Conservation (phyloP, 2,329 filamentous ascomycete species). For the Fusarium sp. region DNA sequence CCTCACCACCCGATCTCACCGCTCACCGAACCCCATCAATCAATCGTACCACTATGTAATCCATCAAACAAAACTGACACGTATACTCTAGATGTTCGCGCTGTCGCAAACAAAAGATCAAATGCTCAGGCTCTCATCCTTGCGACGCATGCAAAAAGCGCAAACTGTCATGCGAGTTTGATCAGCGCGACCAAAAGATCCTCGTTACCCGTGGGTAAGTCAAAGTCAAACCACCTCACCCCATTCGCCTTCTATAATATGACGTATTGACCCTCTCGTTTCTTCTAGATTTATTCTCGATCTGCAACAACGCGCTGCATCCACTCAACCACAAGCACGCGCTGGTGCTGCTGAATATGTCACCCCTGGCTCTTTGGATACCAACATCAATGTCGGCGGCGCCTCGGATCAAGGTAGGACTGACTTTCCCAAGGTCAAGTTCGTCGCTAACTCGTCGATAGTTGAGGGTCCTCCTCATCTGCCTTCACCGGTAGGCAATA, state of each 20-base stretch:
- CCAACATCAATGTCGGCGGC: slow-evolving; percentile 36
- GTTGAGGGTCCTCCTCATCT: slow-evolving; percentile 21
- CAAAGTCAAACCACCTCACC: background rate
- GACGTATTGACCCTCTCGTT: slow-evolving; percentile 1
- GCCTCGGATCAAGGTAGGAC: slow-evolving; percentile 35
- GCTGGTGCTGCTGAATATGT: slow-evolving; percentile 37
- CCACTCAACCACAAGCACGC: slow-evolving; percentile 22
- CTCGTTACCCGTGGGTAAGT: slow-evolving; percentile 62
- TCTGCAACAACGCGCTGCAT: slow-evolving; percentile 50
- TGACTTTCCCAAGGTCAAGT: fast-evolving
- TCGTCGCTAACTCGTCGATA: background rate
- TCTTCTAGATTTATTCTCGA: slow-evolving; percentile 54
- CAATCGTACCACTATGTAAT: background rate
- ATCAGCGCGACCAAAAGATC: slow-evolving; percentile 63
- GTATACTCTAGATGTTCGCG: slow-evolving; percentile 41
- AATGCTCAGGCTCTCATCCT: slow-evolving; percentile 53
- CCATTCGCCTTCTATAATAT: slow-evolving; percentile 10
- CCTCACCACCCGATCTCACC: background rate
- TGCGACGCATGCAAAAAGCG: slow-evolving; percentile 54
- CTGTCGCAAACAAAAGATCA: slow-evolving; percentile 55
- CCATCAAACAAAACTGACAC: background rate
- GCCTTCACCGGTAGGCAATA: slow-evolving; percentile 22
- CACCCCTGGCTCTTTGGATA: slow-evolving; percentile 44
- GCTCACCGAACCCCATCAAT: background rate
- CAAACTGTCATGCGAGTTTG: slow-evolving; percentile 53